These are phyloP conservation scores for Aegilops sharonensis DNA, from an alignment of 176 grass and related monocot genomes.

Conservation along the genomic window DNA sequence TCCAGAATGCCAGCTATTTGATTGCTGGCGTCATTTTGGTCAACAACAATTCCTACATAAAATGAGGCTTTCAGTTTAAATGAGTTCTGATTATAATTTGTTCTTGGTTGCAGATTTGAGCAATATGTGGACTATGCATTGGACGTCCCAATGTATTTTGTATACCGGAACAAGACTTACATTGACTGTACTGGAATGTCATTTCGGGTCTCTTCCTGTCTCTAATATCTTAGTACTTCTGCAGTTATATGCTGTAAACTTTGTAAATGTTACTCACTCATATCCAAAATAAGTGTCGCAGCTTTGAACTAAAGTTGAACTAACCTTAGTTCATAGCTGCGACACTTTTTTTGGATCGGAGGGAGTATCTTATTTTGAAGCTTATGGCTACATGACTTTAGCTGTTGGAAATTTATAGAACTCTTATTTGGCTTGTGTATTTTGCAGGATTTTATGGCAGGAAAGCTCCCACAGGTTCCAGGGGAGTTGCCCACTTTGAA, in stretches of 20 bases:
- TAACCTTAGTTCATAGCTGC: too few relatives aligned
- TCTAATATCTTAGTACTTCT: constrained; percentile 13
- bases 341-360: too few relatives aligned
- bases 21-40: constrained; percentile 13
- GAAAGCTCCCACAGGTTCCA: constrained; percentile 81
- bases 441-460: constrained; percentile 94
- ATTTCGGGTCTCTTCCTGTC: constrained; percentile 72
- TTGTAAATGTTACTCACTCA: neutral
- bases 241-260: constrained; percentile 6
- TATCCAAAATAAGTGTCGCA: too few relatives aligned
- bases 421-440: constrained; percentile 12
- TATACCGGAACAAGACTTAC: constrained; percentile 92
- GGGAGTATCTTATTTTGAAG: neutral
- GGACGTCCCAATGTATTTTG: constrained; percentile 98
- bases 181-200: constrained; percentile 95
- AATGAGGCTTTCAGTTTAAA: constrained; percentile 21
- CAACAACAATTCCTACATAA: constrained; percentile 20
- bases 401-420: constrained; percentile 2
- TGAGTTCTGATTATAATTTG: constrained; percentile 27
- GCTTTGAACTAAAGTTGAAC: too few relatives aligned
- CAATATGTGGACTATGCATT: constrained; percentile 92
- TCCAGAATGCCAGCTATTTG: neutral
- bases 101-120: constrained; percentile 71
- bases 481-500: constrained; percentile 91
- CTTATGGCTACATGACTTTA: neutral